Base-by-base conservation (phyloP, 257 asterid genomes). In the Thymus mandschuricus region DNA sequence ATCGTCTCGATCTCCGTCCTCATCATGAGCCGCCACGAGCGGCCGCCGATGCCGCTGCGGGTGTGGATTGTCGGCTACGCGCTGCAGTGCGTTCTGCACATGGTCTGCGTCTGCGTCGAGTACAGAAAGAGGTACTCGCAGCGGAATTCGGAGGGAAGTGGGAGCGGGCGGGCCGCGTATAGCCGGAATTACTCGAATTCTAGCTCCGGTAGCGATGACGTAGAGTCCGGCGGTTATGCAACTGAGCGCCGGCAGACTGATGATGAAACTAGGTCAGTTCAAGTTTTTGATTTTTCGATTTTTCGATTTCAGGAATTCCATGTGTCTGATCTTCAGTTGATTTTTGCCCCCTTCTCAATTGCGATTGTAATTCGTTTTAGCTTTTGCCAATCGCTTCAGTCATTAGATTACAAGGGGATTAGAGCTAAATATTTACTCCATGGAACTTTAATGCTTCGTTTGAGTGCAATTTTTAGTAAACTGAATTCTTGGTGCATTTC, bases 201-300 rank as follows among this genome's bases (percentile, higher is more conserved):
- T n/a, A 88, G 98, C 80, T 84, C 90, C n/a, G 95, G 85, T 38
- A 86, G 96, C 57, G 97, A 85, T 61, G 96, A 74, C 6, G 69
- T 56, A 66, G 90, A 77, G 43, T 40, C 88, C 46, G 86, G 72
- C 27, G 88, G 78, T 77, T 81, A 83, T 79, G 84, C 50, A 70
- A 70, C 90, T 0, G 88, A 82, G 28, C 80, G 72, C 66, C 80
- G 80, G 66, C 85, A 57, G 49, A 79, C 70, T 45, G 92, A 88
- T 50, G 96, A 84, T 35, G 96, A 88, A 61, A 73, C 87, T 52
- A 90, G 98, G 98, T 92, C 79, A 54, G 48, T 40, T 64, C 28
- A 59, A 49, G 13, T 13, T 67, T 40, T 49, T 6, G 21, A 21
- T 64, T 13, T 70, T 57, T 63, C 3, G 21, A 6, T 13, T 54